These are phyloP conservation scores for Lupinus albus DNA, from an alignment of 306 rosid genomes.

Conservation along the genomic window DNA sequence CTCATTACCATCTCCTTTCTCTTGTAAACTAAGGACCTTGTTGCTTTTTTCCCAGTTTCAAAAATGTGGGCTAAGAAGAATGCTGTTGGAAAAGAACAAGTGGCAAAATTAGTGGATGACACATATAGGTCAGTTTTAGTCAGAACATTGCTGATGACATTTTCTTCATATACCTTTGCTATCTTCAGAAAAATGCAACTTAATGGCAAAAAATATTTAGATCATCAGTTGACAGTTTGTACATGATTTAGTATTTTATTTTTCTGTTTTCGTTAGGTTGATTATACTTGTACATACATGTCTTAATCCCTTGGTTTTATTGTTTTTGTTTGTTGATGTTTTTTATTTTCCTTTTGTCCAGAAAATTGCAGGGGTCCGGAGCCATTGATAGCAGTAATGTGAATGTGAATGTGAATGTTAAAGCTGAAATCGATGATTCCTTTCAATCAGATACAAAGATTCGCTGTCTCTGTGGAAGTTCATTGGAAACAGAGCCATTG, in stretches of 20 bases:
- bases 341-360: conserved; percentile 37
- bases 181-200: conserved; percentile 7
- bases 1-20: conserved; percentile 7
- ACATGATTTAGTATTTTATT: conserved; percentile 15
- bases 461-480: conserved; percentile 89
- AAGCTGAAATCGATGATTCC: conserved; percentile 73
- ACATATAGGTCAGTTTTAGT: conserved; percentile 76
- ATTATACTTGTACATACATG: conserved; percentile 7
- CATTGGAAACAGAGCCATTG: conserved; percentile 71
- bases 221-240: conserved; percentile 6
- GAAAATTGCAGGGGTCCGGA: conserved; percentile 86
- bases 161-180: conserved; percentile 23
- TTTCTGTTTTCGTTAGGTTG: conserved; percentile 4
- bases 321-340: conserved; percentile 6
- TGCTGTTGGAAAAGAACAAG: conserved; percentile 78
- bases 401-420: conserved; percentile 48
- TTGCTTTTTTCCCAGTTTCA: conserved; percentile 53
- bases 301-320: conserved; percentile 15
- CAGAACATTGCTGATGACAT: conserved; percentile 1
- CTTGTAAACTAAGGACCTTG: conserved; percentile 21
- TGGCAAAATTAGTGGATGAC: conserved; percentile 93
- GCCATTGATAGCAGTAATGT: conserved; percentile 77
- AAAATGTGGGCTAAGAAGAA: conserved; percentile 76
- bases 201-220: neutral
- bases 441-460: conserved; percentile 62